Evolutionary conservation across 2,329 filamentous ascomycete genomes (phyloP).

Genomic region (Calonectria honghensis): DNA sequence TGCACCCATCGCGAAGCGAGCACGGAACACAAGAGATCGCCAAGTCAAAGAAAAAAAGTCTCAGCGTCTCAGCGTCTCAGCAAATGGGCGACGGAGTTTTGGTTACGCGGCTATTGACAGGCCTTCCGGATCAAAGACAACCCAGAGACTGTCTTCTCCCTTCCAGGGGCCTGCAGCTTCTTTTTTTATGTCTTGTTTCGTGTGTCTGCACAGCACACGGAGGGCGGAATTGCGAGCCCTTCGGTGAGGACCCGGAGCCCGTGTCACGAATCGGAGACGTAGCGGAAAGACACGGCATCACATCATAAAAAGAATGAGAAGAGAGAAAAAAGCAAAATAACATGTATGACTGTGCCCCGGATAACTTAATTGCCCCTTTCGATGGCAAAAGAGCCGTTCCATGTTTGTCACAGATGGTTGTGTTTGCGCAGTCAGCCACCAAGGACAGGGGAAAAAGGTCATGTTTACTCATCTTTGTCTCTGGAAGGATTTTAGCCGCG

Average conservation of each 20-base stretch:
- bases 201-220: not conserved
- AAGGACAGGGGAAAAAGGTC: not conserved
- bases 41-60: conserved; percentile 2
- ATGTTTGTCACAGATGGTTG: conserved; percentile 23
- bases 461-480: not conserved
- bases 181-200: conserved; percentile 5
- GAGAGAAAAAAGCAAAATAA: not conserved
- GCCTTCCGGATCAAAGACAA: not conserved
- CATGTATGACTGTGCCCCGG: not conserved
- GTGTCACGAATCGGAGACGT: conserved; percentile 5
- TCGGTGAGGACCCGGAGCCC: conserved; percentile 1
- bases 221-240: conserved; percentile 4
- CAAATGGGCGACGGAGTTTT: conserved; percentile 9
- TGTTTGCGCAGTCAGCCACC: not conserved
- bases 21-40: conserved; percentile 2
- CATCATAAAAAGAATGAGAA: not conserved
- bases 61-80: conserved; percentile 15
- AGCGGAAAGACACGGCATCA: conserved; percentile 14
- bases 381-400: conserved; percentile 13
- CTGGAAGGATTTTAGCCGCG: conserved; percentile 23
- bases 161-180: not conserved
- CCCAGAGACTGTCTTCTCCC: not conserved
- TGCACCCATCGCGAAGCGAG: not conserved
- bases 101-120: conserved; percentile 10
- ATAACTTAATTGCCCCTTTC: conserved; percentile 23